Percentiles rank a stretch among this genome's conserved stretches.
These are phyloP conservation scores for Acrocalymma vagum DNA, from an alignment of 2,329 filamentous ascomycete species.

Conservation along the genomic window DNA sequence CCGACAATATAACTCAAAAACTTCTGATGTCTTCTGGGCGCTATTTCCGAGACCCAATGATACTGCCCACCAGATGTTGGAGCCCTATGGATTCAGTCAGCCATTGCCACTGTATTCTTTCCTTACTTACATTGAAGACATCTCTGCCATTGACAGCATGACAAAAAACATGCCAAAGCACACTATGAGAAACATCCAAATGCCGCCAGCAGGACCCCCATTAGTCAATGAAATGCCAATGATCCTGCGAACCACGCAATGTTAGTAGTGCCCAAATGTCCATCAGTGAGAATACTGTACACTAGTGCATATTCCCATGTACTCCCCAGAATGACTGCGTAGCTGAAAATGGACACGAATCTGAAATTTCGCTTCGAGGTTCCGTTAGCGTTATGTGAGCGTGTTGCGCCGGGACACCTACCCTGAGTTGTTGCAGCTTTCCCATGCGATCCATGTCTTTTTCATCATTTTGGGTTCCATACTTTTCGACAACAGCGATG, in stretches of 20 bases:
- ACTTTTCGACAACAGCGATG: no score
- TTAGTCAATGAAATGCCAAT: conserved; percentile 21
- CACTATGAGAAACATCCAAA: conserved; percentile 34
- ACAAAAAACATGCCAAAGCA: conserved; percentile 30
- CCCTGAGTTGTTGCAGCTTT: conserved; percentile 28
- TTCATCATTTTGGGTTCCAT: conserved; percentile 22
- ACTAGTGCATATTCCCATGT: conserved; percentile 29
- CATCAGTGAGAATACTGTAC: conserved; percentile 10
- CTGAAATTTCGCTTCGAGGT: conserved; percentile 23
- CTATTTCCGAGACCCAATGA: conserved; percentile 42
- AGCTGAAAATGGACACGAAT: conserved; percentile 25
- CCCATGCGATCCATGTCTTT: conserved; percentile 33
- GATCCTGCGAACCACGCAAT: conserved; percentile 11
- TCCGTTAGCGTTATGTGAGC: neutral
- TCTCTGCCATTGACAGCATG: conserved; percentile 33
- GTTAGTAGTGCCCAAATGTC: neutral
- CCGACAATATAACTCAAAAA: conserved; percentile 45
- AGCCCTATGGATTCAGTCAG: conserved; percentile 30
- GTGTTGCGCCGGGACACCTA: conserved; percentile 2
- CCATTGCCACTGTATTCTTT: neutral
- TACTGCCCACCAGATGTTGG: conserved; percentile 38
- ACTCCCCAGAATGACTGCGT: conserved; percentile 21
- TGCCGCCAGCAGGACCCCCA: conserved; percentile 35
- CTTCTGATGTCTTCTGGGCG: conserved; percentile 45
- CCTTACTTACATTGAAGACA: conserved; percentile 38